A percentile compares a stretch with the other conserved stretches of the same genome.
phyloP scores from a whole-genome alignment of 1,284 basidiomycete genomes.

The Tilletia caries region DNA sequence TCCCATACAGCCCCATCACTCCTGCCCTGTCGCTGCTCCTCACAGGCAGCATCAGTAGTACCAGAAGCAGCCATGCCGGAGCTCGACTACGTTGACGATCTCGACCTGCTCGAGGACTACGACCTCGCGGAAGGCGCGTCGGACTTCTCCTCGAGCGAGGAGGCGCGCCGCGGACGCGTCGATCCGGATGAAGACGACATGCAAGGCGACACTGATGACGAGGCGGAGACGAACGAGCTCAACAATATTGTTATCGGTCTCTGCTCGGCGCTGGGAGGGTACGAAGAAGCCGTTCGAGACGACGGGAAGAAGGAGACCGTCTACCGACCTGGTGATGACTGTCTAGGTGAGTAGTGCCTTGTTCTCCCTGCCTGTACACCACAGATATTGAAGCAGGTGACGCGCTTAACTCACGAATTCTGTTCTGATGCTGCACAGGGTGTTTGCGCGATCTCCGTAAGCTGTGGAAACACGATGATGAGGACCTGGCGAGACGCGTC shows the following conservation, averaged over 20 bases:
- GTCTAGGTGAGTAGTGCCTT: slow-evolving; percentile 27
- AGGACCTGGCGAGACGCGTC: slow-evolving; percentile 43
- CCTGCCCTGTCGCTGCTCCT: no score
- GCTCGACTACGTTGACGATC: slow-evolving; percentile 35
- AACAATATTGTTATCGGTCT: slow-evolving; percentile 40
- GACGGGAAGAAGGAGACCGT: slow-evolving; percentile 23
- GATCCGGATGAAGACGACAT: slow-evolving; percentile 21
- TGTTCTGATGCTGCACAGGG: slow-evolving; percentile 12
- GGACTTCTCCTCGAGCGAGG: slow-evolving; percentile 23
- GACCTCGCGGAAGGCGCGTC: slow-evolving; percentile 19
- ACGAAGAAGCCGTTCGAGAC: slow-evolving; percentile 36
- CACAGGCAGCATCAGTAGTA: no score
- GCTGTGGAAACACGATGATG: slow-evolving; percentile 49
- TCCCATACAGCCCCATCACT: no score
- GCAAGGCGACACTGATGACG: slow-evolving; percentile 16
- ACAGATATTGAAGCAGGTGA: no score
- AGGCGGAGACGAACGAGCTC: slow-evolving; percentile 34
- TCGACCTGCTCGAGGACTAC: slow-evolving; percentile 32
- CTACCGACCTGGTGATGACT: slow-evolving; percentile 46
- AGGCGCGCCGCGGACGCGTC: slow-evolving; percentile 20
- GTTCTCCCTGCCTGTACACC: neutral
- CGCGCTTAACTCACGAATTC: neutral
- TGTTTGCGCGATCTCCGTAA: slow-evolving; percentile 47
- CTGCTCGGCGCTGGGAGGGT: slow-evolving; percentile 46
- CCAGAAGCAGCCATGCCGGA: slow-evolving; percentile 18